Evolutionary conservation across 2,329 filamentous ascomycete genomes (phyloP).

Genomic region (Penicillium sp.): DNA sequence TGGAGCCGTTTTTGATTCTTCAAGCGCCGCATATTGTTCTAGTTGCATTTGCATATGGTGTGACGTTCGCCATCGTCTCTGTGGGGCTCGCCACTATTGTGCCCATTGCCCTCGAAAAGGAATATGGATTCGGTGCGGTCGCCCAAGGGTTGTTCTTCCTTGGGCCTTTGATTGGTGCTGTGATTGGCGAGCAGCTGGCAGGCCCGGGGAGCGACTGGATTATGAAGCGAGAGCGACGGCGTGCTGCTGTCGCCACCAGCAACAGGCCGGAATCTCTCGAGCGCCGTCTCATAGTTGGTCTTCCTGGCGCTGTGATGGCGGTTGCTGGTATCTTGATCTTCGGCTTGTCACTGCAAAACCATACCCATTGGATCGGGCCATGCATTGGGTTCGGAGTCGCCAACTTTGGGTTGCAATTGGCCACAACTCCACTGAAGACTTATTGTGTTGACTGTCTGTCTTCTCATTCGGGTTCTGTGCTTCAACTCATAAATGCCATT

Average conservation of each 20-base stretch:
- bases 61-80: neutral
- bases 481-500: neutral
- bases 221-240: neutral
- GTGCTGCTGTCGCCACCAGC: neutral
- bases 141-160: slow-evolving; percentile 1
- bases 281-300: neutral
- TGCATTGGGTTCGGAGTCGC: neutral
- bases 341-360: neutral
- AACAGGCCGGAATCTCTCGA: neutral
- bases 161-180: neutral
- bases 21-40: neutral
- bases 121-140: neutral
- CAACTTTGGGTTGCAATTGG: neutral
- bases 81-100: neutral
- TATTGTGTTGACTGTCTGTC: slow-evolving; percentile 1
- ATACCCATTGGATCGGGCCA: slow-evolving; percentile 1
- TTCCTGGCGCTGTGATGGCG: neutral
- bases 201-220: neutral
- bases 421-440: neutral
- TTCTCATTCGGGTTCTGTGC: neutral
- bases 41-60: neutral
- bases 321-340: neutral
- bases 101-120: neutral
- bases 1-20: neutral
- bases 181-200: neutral